Conservation (phyloP, 1,284 basidiomycete genomes). For the Sporisorium graminicola region DNA sequence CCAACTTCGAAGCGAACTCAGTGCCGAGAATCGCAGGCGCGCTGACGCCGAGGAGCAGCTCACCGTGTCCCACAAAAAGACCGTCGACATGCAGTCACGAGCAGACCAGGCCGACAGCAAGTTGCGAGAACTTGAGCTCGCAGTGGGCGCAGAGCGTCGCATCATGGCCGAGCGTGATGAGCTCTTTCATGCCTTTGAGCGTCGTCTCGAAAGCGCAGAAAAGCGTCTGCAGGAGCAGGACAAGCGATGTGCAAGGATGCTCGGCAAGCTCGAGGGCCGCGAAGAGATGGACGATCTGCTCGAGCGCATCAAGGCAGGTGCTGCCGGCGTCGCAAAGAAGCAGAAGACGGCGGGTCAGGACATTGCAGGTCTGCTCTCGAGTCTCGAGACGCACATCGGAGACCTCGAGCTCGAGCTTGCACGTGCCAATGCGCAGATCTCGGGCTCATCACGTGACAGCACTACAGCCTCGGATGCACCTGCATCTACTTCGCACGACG, state of each 20-base stretch:
- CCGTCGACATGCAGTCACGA: constrained; percentile 1
- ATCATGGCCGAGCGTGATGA: constrained; percentile 59
- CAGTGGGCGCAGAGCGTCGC: constrained; percentile 52
- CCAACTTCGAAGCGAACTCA: constrained; percentile 9
- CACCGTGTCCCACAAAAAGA: constrained; percentile 4
- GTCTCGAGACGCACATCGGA: constrained; percentile 60
- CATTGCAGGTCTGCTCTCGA: constrained; percentile 55
- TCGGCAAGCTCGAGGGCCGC: constrained; percentile 67
- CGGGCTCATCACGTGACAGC: constrained; percentile 18
- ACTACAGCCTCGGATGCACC: constrained; percentile 9
- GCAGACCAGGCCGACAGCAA: constrained; percentile 27
- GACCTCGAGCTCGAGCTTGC: constrained; percentile 61
- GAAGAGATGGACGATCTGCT: constrained; percentile 69
- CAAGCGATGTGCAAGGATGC: constrained; percentile 62
- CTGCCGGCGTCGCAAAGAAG: constrained; percentile 43
- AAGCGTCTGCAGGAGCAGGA: constrained; percentile 63
- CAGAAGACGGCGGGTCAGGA: constrained; percentile 59
- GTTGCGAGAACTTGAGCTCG: constrained; percentile 55
- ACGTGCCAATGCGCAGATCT: constrained; percentile 22
- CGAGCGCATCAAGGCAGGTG: constrained; percentile 64
- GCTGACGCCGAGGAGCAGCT: constrained; percentile 5
- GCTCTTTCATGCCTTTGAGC: constrained; percentile 59
- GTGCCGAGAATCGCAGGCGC: constrained; percentile 8
- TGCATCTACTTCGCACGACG: not conserved
- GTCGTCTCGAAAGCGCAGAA: constrained; percentile 58